These are phyloP conservation scores for Xylaria sp. DNA, from an alignment of 2,329 filamentous ascomycete species.

Conservation along the genomic window DNA sequence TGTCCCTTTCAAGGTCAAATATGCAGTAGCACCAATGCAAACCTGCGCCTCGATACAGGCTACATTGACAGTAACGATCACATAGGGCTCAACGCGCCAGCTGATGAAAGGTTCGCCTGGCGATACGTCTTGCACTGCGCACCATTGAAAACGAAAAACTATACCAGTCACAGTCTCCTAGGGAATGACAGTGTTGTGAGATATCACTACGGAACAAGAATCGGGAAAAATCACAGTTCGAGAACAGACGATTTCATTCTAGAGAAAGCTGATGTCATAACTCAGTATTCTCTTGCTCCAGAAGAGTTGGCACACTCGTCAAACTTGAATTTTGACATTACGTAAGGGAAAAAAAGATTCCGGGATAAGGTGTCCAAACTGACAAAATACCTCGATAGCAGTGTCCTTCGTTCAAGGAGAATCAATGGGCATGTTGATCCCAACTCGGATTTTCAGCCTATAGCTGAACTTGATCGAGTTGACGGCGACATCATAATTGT, in stretches of 20 bases:
- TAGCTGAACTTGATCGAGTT: neutral
- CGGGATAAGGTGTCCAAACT: neutral
- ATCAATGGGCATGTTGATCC: neutral
- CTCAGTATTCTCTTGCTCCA: neutral
- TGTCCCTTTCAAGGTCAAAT: neutral
- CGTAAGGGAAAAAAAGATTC: neutral
- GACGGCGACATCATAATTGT: constrained; percentile 19
- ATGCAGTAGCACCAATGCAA: constrained; percentile 1
- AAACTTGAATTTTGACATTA: neutral
- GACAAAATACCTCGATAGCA: neutral
- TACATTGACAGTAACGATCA: neutral
- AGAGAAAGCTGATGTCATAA: neutral
- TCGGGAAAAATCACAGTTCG: neutral
- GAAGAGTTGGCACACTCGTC: neutral
- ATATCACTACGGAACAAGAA: neutral
- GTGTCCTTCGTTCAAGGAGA: neutral
- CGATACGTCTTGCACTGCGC: constrained; percentile 8
- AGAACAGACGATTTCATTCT: neutral
- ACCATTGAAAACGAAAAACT: neutral
- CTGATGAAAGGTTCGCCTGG: neutral
- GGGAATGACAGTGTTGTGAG: neutral
- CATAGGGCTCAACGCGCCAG: constrained; percentile 4
- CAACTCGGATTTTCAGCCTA: neutral
- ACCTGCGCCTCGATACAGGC: constrained; percentile 5
- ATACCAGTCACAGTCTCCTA: neutral